Percentiles rank a stretch among this genome's conserved stretches.
Evolutionary conservation across 179 eudicot species (phyloP).

Genomic region (Patellifolia procumbens): DNA sequence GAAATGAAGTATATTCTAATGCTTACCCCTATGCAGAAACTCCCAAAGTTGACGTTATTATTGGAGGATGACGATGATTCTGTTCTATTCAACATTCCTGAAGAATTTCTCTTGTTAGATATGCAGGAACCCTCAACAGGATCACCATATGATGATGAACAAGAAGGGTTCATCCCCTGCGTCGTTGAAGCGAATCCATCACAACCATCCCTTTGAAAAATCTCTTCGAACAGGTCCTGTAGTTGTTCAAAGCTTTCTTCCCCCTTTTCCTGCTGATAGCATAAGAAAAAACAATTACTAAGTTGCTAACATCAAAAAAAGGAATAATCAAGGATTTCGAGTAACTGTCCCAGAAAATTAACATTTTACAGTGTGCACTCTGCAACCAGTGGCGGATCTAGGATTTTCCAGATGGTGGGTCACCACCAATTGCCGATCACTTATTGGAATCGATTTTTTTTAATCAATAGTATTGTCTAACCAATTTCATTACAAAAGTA

Average conservation of each 20-base stretch:
- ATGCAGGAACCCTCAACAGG: conserved; percentile 21
- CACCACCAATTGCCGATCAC: too few relatives aligned
- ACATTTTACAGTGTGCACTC: too few relatives aligned
- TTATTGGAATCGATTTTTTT: too few relatives aligned
- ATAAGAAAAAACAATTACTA: conserved; percentile 19
- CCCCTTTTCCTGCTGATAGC: conserved; percentile 51
- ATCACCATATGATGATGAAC: conserved; percentile 43
- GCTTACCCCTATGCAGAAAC: conserved; percentile 64
- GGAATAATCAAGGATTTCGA: too few relatives aligned
- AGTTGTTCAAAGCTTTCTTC: conserved; percentile 70
- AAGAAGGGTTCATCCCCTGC: conserved; percentile 37
- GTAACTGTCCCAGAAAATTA: too few relatives aligned
- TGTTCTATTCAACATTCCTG: conserved; percentile 33
- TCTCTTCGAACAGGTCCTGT: conserved; percentile 67
- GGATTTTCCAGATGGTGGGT: too few relatives aligned
- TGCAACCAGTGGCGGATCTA: too few relatives aligned
- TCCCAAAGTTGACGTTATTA: conserved; percentile 31
- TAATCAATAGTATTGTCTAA: too few relatives aligned
- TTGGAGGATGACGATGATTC: conserved; percentile 30
- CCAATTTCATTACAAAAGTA: too few relatives aligned
- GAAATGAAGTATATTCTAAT: neutral
- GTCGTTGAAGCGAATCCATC: conserved; percentile 35
- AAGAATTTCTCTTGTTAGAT: conserved; percentile 55
- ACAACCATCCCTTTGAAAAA: conserved; percentile 47
- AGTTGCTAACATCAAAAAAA: too few relatives aligned